Evolutionary conservation across 257 asterid genomes (phyloP).

Genomic region (Buddleja alternifolia): DNA sequence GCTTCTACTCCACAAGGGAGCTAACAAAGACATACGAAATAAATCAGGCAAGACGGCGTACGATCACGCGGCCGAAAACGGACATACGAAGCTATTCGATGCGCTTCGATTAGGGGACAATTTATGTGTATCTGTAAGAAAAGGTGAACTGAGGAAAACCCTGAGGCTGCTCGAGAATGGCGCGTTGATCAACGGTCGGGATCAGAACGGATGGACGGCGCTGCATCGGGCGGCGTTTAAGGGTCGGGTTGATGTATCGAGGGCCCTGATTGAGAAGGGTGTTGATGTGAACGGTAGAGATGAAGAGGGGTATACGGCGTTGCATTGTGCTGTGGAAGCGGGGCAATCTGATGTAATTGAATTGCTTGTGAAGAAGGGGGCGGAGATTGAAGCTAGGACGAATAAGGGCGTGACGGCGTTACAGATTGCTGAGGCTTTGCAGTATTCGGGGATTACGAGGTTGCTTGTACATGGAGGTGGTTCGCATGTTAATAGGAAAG

Average conservation of each 20-base stretch:
- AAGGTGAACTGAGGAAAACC: conserved; percentile 68
- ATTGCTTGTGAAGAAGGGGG: conserved; percentile 72
- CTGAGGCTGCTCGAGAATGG: conserved; percentile 61
- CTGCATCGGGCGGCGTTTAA: conserved; percentile 75
- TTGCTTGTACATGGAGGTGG: conserved; percentile 55
- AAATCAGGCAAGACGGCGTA: conserved; percentile 59
- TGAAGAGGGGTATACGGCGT: conserved; percentile 69
- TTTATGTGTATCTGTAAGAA: conserved; percentile 60
- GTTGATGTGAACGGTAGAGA: conserved; percentile 61
- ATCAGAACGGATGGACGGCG: conserved; percentile 78
- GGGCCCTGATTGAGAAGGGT: conserved; percentile 57
- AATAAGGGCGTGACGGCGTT: conserved; percentile 60
- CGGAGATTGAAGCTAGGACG: conserved; percentile 59
- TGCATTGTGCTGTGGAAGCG: conserved; percentile 74
- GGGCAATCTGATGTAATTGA: conserved; percentile 70
- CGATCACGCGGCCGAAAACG: conserved; percentile 77
- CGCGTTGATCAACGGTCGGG: conserved; percentile 64
- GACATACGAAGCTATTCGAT: conserved; percentile 62
- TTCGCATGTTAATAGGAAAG: conserved; percentile 27
- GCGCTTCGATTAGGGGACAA: conserved; percentile 65
- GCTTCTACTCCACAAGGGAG: conserved; percentile 67
- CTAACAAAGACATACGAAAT: conserved; percentile 65
- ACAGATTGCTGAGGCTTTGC: conserved; percentile 60
- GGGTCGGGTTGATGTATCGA: conserved; percentile 55
- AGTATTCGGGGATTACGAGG: conserved; percentile 65